phyloP scores from a whole-genome alignment of 371 early-diverging fungal genomes.

The Lichtheimia corymbifera region DNA sequence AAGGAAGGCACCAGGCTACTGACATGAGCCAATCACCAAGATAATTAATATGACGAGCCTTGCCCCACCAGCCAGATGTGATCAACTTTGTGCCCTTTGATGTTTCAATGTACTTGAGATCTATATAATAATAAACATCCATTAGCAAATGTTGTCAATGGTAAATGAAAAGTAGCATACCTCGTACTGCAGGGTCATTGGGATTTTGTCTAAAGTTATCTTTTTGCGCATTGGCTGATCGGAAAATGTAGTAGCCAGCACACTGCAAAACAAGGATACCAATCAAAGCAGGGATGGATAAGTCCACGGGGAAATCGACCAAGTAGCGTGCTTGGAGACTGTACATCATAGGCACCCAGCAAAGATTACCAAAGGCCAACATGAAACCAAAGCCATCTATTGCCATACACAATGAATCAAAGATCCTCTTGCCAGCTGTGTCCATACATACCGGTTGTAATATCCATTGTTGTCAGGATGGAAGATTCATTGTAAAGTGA shows the following conservation, averaged over 20 bases:
- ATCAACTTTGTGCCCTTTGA: conserved; percentile 78
- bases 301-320: conserved; percentile 61
- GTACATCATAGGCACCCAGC: conserved; percentile 91
- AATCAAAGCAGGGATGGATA: conserved; percentile 38
- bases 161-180: conserved; percentile 23
- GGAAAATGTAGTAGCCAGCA: conserved; percentile 82
- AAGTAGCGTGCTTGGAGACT: conserved; percentile 89
- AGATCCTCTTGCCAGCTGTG: not conserved
- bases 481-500: conserved; percentile 76
- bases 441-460: conserved; percentile 55
- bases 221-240: conserved; percentile 87
- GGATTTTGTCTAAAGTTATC: conserved; percentile 83
- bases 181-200: conserved; percentile 59
- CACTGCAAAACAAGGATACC: conserved; percentile 59
- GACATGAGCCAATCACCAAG: conserved; percentile 89
- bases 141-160: not conserved
- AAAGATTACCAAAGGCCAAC: conserved; percentile 86
- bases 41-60: conserved; percentile 92
- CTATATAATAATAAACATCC: conserved; percentile 25
- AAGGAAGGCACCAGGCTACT: conserved; percentile 83
- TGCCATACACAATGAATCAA: conserved; percentile 11
- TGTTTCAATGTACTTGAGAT: conserved; percentile 83
- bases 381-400: conserved; percentile 94
- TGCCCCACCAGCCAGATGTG: conserved; percentile 92
- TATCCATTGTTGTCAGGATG: conserved; percentile 94